A percentile compares a stretch with the other conserved stretches of the same genome.
phyloP scores from a whole-genome alignment of 345 rosid species.

The Cardamine resedifolia region DNA sequence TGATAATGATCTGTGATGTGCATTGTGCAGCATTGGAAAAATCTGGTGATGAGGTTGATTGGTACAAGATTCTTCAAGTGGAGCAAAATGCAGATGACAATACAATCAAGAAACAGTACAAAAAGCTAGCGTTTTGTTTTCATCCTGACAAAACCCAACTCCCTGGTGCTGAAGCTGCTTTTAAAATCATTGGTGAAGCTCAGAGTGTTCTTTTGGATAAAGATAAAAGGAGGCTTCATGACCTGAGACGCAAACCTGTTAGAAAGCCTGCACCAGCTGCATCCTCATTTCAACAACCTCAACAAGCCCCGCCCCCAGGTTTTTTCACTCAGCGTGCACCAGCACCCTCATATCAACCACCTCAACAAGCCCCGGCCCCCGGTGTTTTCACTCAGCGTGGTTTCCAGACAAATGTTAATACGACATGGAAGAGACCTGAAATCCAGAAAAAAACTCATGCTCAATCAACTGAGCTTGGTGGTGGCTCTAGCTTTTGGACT shows the following conservation, averaged over 20 bases:
- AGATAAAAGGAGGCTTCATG: conserved; percentile 57
- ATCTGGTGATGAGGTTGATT: conserved; percentile 70
- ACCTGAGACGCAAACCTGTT: conserved; percentile 45
- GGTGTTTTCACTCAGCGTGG: conserved; percentile 24
- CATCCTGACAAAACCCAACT: conserved; percentile 94
- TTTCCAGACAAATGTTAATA: conserved; percentile 33
- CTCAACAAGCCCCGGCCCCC: conserved; percentile 41
- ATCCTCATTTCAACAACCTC: conserved; percentile 25
- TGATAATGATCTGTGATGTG: conserved; percentile 82
- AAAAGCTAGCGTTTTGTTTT: conserved; percentile 75
- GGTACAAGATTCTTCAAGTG: conserved; percentile 86
- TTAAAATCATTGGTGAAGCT: conserved; percentile 85
- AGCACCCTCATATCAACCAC: conserved; percentile 38
- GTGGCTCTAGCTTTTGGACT: conserved; percentile 57
- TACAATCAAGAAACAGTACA: conserved; percentile 80
- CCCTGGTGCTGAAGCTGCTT: conserved; percentile 94
- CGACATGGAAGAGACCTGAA: conserved; percentile 30
- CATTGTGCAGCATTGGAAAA: conserved; percentile 69
- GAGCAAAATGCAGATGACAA: conserved; percentile 60
- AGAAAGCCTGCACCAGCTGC: conserved; percentile 30
- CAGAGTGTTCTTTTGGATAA: conserved; percentile 73
- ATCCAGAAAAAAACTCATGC: conserved; percentile 41
- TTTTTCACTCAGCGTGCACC: conserved; percentile 26
- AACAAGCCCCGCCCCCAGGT: conserved; percentile 12
- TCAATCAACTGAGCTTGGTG: conserved; percentile 44